A percentile compares a stretch with the other conserved stretches of the same genome.
Evolutionary conservation across 768 basidiomycete species (phyloP).

Genomic region (Hemileccinum rubropunctum): DNA sequence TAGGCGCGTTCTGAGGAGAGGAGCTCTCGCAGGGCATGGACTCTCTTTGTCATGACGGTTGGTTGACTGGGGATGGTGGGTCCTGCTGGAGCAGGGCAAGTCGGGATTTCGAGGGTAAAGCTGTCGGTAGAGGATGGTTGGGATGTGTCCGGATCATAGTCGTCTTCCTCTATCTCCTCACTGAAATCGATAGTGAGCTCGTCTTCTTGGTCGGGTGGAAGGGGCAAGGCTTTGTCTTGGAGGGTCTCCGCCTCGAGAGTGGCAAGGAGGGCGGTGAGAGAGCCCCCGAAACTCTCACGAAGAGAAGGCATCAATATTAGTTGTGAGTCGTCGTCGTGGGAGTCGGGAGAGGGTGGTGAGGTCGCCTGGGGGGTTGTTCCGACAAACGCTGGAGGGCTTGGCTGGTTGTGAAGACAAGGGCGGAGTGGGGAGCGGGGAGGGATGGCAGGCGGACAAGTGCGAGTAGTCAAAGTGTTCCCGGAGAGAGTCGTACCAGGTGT

Average conservation of each 20-base stretch:
- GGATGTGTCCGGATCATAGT: slow-evolving; percentile 26
- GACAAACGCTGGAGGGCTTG: neutral
- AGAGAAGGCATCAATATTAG: slow-evolving; percentile 29
- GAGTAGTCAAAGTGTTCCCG: neutral
- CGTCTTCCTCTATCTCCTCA: slow-evolving; percentile 27
- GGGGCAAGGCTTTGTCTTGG: slow-evolving; percentile 31
- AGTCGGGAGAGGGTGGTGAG: too few relatives aligned
- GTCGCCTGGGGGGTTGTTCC: too few relatives aligned
- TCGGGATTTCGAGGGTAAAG: slow-evolving; percentile 19
- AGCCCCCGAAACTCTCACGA: slow-evolving; percentile 31
- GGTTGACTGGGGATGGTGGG: slow-evolving; percentile 30
- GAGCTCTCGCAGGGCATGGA: slow-evolving; percentile 75
- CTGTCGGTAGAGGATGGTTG: slow-evolving; percentile 25
- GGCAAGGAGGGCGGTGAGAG: slow-evolving; percentile 30
- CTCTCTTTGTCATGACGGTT: slow-evolving; percentile 57
- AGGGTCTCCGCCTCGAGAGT: slow-evolving; percentile 29
- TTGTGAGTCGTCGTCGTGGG: slow-evolving; percentile 14
- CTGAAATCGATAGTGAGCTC: slow-evolving; percentile 18
- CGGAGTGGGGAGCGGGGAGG: slow-evolving; percentile 33
- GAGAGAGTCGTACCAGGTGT: slow-evolving; percentile 4
- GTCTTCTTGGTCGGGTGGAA: slow-evolving; percentile 28
- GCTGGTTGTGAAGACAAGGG: slow-evolving; percentile 21
- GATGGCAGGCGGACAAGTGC: slow-evolving; percentile 21
- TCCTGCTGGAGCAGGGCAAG: slow-evolving; percentile 2
- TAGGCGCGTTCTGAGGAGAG: slow-evolving; percentile 79